These are phyloP conservation scores for Neopestalotiopsis clavispora DNA, from an alignment of 2,329 filamentous ascomycete genomes.

Conservation along the genomic window DNA sequence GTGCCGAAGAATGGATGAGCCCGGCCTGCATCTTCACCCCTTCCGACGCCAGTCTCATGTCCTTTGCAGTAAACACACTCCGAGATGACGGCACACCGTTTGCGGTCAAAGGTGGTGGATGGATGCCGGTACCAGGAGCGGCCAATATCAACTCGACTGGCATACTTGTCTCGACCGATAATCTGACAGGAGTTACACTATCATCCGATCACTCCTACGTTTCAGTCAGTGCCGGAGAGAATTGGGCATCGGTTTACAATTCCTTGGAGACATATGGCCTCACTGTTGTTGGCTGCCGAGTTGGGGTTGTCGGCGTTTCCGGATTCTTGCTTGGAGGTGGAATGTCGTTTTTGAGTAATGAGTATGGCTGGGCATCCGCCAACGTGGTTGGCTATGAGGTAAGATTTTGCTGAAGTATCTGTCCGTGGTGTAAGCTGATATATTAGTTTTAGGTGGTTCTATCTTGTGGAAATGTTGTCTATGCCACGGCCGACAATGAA, in stretches of 20 bases:
- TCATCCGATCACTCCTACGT: neutral
- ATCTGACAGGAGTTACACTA: neutral
- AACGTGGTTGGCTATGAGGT: neutral
- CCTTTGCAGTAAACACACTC: neutral
- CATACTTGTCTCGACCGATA: neutral
- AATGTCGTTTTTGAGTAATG: neutral
- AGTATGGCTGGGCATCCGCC: constrained; percentile 3
- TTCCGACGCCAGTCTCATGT: neutral
- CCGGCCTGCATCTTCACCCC: constrained; percentile 2
- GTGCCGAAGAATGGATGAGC: neutral
- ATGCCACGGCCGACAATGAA: neutral
- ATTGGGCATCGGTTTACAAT: neutral
- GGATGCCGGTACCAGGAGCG: neutral
- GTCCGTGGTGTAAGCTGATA: neutral
- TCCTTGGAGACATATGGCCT: neutral
- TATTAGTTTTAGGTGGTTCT: neutral
- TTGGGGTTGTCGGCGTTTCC: neutral
- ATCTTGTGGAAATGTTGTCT: neutral
- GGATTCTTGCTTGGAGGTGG: neutral
- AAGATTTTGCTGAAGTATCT: neutral
- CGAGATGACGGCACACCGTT: neutral
- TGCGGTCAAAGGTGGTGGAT: neutral
- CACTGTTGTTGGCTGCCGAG: neutral
- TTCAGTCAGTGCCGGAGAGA: neutral
- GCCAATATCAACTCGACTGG: constrained; percentile 2